phyloP scores from a whole-genome alignment of 75 land plant species.

The Picea sitchensis region DNA sequence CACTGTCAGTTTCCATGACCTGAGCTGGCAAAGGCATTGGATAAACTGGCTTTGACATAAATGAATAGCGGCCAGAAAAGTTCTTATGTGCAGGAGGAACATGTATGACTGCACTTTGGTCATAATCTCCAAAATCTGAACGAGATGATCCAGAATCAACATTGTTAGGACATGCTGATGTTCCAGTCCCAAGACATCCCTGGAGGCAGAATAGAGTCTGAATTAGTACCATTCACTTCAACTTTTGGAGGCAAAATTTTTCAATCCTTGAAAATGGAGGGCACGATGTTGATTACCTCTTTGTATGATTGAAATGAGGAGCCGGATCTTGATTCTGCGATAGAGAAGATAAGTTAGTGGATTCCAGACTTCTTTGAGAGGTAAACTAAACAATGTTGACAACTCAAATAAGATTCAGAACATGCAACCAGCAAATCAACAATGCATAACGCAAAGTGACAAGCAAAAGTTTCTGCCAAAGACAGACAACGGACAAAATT shows the following conservation, averaged over 20 bases:
- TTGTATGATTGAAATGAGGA: conserved; percentile 12
- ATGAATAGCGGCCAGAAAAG: conserved; percentile 34
- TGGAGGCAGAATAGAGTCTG: conserved; percentile 9
- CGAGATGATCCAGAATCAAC: conserved; percentile 40
- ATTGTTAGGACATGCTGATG: conserved; percentile 24
- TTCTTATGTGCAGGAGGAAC: conserved; percentile 17
- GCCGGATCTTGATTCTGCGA: conserved; percentile 7
- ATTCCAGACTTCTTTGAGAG: neutral
- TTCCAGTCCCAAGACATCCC: conserved; percentile 23
- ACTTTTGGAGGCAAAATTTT: neutral
- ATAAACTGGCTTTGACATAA: conserved; percentile 46
- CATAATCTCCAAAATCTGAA: conserved; percentile 53
- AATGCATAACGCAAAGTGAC: neutral
- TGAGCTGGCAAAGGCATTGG: conserved; percentile 38
- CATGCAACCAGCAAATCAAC: neutral
- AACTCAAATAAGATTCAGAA: neutral
- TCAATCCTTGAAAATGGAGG: neutral
- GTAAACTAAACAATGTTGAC: neutral
- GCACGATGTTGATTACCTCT: neutral
- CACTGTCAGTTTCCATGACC: conserved; percentile 15
- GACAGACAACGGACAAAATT: neutral
- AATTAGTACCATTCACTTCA: neutral
- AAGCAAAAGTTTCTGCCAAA: neutral
- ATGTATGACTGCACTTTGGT: conserved; percentile 18
- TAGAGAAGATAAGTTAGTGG: neutral